Evolutionary conservation across 83 land plant genomes (phyloP).

Genomic region (Thuja plicata): DNA sequence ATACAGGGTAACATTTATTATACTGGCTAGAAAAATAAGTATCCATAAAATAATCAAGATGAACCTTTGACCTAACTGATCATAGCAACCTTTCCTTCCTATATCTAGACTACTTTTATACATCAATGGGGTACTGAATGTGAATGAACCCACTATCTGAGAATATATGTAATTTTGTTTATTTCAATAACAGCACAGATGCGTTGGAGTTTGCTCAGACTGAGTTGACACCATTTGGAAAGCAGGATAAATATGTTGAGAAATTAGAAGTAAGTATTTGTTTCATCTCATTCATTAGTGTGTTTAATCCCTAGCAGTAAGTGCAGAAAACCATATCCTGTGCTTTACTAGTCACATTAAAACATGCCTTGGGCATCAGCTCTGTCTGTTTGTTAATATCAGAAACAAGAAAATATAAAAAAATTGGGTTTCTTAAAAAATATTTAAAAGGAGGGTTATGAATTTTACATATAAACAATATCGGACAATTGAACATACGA

Average conservation of each 20-base stretch:
- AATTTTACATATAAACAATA: neutral
- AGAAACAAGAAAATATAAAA: neutral
- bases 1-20: neutral
- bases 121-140: neutral
- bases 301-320: neutral
- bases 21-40: neutral
- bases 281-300: neutral
- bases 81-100: neutral
- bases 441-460: neutral
- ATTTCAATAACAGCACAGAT: slow-evolving; percentile 70
- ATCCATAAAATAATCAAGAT: neutral
- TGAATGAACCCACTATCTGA: neutral
- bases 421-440: neutral
- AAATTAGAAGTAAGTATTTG: slow-evolving; percentile 80
- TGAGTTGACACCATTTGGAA: slow-evolving; percentile 83
- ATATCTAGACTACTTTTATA: neutral
- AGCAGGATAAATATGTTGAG: slow-evolving; percentile 59
- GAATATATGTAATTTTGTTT: neutral
- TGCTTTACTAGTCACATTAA: neutral
- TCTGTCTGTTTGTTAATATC: neutral
- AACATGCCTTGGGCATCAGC: neutral
- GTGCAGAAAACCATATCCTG: neutral
- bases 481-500: neutral
- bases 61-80: neutral
- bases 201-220: slow-evolving; percentile 93